These are phyloP conservation scores for Aegle marmelos DNA, from an alignment of 345 rosid species.

Conservation along the genomic window DNA sequence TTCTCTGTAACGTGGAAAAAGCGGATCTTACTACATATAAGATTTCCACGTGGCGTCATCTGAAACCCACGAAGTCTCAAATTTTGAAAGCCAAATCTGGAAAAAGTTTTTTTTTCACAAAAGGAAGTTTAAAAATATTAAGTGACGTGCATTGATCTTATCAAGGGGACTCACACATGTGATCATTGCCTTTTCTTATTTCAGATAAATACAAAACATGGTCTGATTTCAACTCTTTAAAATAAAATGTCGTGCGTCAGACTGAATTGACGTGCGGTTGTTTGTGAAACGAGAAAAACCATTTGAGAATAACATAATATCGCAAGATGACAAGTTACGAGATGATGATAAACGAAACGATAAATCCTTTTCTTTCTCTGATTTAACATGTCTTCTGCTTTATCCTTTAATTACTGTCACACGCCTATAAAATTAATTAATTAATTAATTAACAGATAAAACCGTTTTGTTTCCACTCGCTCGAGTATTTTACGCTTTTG, in stretches of 20 bases:
- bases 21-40: too few relatives aligned
- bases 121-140: too few relatives aligned
- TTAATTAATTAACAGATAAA: background rate
- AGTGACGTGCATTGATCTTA: background rate
- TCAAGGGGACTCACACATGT: constrained; percentile 2
- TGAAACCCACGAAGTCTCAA: background rate
- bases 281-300: background rate
- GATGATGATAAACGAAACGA: background rate
- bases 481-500: background rate
- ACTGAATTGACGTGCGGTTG: constrained; percentile 33
- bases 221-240: constrained; percentile 36
- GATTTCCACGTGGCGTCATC: background rate
- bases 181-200: background rate
- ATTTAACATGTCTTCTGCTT: constrained; percentile 7
- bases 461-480: background rate
- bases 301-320: background rate
- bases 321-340: constrained; percentile 1
- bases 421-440: constrained; percentile 6
- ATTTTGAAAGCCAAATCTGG: background rate
- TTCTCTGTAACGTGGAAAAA: too few relatives aligned
- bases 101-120: too few relatives aligned
- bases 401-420: constrained; percentile 25
- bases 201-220: constrained; percentile 17
- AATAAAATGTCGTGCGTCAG: constrained; percentile 41
- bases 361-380: background rate